Evolutionary conservation across 2,329 filamentous ascomycete species (phyloP), one percentile per base, ranked within the genome.

Genomic region (Fusarium sororula): DNA sequence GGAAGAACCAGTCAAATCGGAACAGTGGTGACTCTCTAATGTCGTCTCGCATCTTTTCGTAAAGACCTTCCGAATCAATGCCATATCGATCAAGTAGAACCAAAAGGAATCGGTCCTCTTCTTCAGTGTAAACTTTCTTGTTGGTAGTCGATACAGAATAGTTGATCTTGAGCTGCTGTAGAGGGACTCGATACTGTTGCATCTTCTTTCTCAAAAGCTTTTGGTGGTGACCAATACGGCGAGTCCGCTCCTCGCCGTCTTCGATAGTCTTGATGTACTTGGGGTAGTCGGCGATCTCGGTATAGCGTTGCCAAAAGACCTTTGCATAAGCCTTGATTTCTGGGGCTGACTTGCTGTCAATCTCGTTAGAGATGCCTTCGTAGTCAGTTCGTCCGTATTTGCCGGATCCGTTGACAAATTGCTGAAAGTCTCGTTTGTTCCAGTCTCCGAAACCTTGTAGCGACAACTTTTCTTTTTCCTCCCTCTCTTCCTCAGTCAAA

Each of bases 101-200:
- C 39, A 99, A 88, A 59, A 99, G 84, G 84, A 99, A 99, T 7
- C 96, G 91, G 81, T 99, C 96, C 82, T 99, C 96, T 81, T 99
- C 96, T 81, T 99, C 97, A 0, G 95, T 98, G 82, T 99, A 99
- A 2, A 99, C 95, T 86, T 99, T 99, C 87, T 99, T 99, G 89
- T 99, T 99, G 15, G 97, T 99, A 5, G 96, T 99, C 12, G 95
- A 98, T 35, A 99, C 96, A 1, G 95, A 98, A 84, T 99, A 99
- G 85, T 98, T 98, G 86, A 99, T 95, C 87, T 98, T 98, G 79
- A 99, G 91, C 83, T 99, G 96, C 82, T 99, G 96, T 22, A 99
- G 88, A 30, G 96, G 97, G 56, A 98, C 96, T n/a, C 96, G 93
- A 81, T 98, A 98, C 87, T 96, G 94, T 78, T 92, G 90, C 89